Conservation (phyloP, 345 rosid genomes). For the Carallia pectinifolia region DNA sequence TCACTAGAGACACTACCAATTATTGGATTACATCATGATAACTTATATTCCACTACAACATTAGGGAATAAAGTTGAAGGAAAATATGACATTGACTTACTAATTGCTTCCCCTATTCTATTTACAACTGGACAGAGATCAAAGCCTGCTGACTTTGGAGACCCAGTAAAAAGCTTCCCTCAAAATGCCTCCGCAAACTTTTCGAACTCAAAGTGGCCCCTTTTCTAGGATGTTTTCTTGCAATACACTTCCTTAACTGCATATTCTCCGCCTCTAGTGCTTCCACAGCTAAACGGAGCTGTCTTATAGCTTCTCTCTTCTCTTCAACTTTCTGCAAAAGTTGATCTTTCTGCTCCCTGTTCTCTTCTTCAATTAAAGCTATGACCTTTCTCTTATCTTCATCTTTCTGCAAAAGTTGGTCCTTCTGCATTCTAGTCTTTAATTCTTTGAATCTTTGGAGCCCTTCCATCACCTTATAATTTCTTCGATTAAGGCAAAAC, state of each 20-base stretch:
- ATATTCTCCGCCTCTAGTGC: constrained; percentile 55
- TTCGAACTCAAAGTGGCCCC: constrained; percentile 32
- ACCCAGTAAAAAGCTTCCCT: constrained; percentile 37
- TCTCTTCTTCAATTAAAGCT: too few species aligned
- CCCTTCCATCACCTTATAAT: constrained; percentile 51
- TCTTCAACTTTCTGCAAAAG: constrained; percentile 66
- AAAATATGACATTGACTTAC: background rate
- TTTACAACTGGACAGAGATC: background rate
- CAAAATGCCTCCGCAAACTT: constrained; percentile 39
- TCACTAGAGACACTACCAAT: background rate
- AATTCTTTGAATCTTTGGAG: constrained; percentile 35
- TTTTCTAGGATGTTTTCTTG: constrained; percentile 29
- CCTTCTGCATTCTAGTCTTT: constrained; percentile 36
- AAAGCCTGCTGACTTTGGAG: constrained; percentile 14
- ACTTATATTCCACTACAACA: background rate
- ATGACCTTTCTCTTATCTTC: constrained; percentile 82
- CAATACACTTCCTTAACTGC: constrained; percentile 36
- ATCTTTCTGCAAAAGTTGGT: constrained; percentile 52
- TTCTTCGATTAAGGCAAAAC: constrained; percentile 13
- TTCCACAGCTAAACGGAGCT: constrained; percentile 52
- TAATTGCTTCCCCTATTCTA: constrained; percentile 1
- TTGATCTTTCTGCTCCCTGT: constrained; percentile 29
- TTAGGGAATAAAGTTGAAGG: too few species aligned
- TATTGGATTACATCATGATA: background rate
- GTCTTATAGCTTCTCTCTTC: constrained; percentile 75